Percentiles rank a stretch among this genome's conserved stretches.
These are phyloP conservation scores for Citrus maxima DNA, from an alignment of 345 rosid species.

Conservation along the genomic window DNA sequence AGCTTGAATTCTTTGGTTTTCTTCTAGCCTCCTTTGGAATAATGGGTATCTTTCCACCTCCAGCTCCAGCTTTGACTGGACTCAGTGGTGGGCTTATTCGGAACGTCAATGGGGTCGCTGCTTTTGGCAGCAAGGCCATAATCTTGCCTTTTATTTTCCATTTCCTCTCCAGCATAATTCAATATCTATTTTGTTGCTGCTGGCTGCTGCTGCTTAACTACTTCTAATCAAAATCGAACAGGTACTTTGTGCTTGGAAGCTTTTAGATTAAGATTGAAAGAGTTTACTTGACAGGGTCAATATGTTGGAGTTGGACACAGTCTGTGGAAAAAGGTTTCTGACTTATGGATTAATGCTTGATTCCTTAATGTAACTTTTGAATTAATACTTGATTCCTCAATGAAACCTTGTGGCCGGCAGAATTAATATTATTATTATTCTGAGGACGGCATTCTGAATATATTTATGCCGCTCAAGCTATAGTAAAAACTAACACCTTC, in stretches of 20 bases:
- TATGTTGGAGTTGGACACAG: neutral
- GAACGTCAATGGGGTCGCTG: conserved; percentile 21
- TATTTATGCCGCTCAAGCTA: neutral
- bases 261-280: neutral
- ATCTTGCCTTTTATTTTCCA: conserved; percentile 6
- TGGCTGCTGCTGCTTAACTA: neutral
- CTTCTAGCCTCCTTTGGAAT: conserved; percentile 38
- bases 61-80: conserved; percentile 10
- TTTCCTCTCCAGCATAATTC: conserved; percentile 12
- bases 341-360: no score
- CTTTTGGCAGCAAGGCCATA: conserved; percentile 19
- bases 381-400: neutral
- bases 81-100: conserved; percentile 30
- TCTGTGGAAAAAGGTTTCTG: no score
- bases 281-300: neutral
- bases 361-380: no score
- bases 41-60: conserved; percentile 15
- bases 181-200: neutral
- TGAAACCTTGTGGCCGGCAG: neutral
- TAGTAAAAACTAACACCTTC: neutral
- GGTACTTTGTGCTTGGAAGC: neutral
- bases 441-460: neutral
- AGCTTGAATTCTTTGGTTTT: conserved; percentile 29
- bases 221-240: neutral
- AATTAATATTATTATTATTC: no score